phyloP scores from a whole-genome alignment of 768 basidiomycete species.

The Tricholoma bakamatsutake region DNA sequence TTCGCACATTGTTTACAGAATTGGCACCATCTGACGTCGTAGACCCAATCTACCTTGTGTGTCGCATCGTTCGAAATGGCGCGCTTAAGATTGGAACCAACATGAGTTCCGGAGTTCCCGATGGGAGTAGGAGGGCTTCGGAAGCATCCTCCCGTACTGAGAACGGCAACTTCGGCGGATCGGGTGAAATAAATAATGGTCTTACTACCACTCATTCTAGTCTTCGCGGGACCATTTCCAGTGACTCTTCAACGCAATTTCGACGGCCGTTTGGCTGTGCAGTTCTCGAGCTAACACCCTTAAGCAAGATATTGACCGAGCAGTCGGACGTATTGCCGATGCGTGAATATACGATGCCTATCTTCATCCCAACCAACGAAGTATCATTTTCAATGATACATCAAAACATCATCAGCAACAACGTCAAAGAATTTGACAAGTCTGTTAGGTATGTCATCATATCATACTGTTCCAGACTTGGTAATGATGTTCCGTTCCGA shows the following conservation, averaged over 20 bases:
- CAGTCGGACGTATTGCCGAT: slow-evolving; percentile 56
- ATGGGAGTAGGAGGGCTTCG: slow-evolving; percentile 46
- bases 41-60: slow-evolving; percentile 85
- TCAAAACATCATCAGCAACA: slow-evolving; percentile 85
- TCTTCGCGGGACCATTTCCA: slow-evolving; percentile 9
- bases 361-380: slow-evolving; percentile 80
- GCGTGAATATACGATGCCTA: slow-evolving; percentile 81
- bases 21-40: slow-evolving; percentile 82
- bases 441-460: slow-evolving; percentile 55
- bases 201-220: slow-evolving; percentile 12
- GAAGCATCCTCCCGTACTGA: slow-evolving; percentile 42
- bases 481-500: neutral
- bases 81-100: slow-evolving; percentile 67
- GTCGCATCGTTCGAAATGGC: slow-evolving; percentile 85
- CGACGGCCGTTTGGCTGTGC: slow-evolving; percentile 96
- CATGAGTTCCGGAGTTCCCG: slow-evolving; percentile 42
- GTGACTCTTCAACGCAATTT: slow-evolving; percentile 44
- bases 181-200: slow-evolving; percentile 14
- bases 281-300: slow-evolving; percentile 76
- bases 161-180: slow-evolving; percentile 16
- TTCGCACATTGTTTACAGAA: slow-evolving; percentile 87
- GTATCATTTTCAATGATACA: slow-evolving; percentile 88
- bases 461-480: neutral
- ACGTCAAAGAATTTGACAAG: slow-evolving; percentile 76
- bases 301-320: slow-evolving; percentile 63